Evolutionary conservation across 495 filamentous ascomycete genomes (phyloP).

Genomic region (Penicillium angulare): DNA sequence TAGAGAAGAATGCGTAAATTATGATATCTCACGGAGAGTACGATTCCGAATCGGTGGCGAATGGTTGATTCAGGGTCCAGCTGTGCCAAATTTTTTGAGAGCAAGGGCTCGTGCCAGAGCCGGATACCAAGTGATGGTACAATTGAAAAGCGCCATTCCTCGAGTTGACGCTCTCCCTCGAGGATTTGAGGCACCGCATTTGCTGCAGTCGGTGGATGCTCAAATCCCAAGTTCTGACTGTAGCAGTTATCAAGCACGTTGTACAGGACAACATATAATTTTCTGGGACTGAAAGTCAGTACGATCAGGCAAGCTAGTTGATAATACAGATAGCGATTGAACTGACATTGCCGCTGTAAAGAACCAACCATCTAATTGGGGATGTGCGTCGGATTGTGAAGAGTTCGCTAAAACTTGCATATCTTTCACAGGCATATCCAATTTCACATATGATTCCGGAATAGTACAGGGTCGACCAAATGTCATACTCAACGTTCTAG

Average conservation of each 20-base stretch:
- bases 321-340: not conserved
- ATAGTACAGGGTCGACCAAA: conserved; percentile 2
- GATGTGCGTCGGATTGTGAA: not conserved
- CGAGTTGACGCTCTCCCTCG: conserved; percentile 6
- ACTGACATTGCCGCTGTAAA: conserved; percentile 4
- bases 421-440: not conserved
- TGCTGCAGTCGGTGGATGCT: conserved; percentile 1
- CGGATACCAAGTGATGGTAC: conserved; percentile 4
- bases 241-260: conserved; percentile 11
- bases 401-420: conserved; percentile 1
- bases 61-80: conserved; percentile 5
- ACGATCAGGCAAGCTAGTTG: not conserved
- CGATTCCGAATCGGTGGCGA: conserved; percentile 21
- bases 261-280: conserved; percentile 9
- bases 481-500: conserved; percentile 4
- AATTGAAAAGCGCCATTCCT: conserved; percentile 6
- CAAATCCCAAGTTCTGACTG: conserved; percentile 11
- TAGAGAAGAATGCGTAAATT: conserved; percentile 36
- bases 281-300: not conserved
- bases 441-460: conserved; percentile 5
- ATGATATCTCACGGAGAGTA: conserved; percentile 33
- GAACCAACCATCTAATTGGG: conserved; percentile 1
- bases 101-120: conserved; percentile 9
- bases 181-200: conserved; percentile 8
- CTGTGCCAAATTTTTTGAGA: not conserved